Evolutionary conservation across 1,284 basidiomycete species (phyloP), one percentile per base, ranked within the genome.

Genomic region (Serendipita sp.): DNA sequence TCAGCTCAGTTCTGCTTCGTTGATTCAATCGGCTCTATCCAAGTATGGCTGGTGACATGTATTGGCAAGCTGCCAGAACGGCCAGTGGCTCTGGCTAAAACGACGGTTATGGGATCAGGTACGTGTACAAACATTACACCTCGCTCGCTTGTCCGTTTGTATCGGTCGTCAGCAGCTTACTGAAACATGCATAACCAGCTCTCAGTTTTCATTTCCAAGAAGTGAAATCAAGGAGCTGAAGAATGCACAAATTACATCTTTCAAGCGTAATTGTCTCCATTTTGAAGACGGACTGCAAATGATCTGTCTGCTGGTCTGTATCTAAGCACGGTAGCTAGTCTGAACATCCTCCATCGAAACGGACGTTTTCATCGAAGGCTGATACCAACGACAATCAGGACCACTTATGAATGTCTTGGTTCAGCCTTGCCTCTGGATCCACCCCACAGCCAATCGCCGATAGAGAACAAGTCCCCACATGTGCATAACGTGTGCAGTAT

Each of bases 41-140:
- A 22, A 79, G 80, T 1, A 67, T 83, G 34, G 75, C 80, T 8
- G 53, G 53, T n/a, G 79, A 82, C 66, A 74, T 82, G 60, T 81
- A 81, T 65, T 84, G 82, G 82, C 64, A 68, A 68, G 74, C 74
- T 15, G 74, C 42, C 61, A 65, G 45, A 63, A 66, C 45, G 61
- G 63, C 61, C 29, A 67, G 68, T 44, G 78, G 77, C 2, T 67
- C 72, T 42, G 77, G 77, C 4, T 71, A 72, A 17, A 72, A 79
- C 62, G 79, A 81, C 65, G 79, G 79, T 29, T 80, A 74, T 64
- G 74, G 75, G 4, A 71, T 79, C 61, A 75, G 70, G 53, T 58
- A 32, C 17, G 53, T 58, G 44, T 8, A 10, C 5, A n/a, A 10
- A 6, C 4, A 34, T n/a, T 26, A n/a, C n/a, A 58, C 8, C 12